Evolutionary conservation across 2,329 filamentous ascomycete species (phyloP).

Genomic region (Didymella pinodella): DNA sequence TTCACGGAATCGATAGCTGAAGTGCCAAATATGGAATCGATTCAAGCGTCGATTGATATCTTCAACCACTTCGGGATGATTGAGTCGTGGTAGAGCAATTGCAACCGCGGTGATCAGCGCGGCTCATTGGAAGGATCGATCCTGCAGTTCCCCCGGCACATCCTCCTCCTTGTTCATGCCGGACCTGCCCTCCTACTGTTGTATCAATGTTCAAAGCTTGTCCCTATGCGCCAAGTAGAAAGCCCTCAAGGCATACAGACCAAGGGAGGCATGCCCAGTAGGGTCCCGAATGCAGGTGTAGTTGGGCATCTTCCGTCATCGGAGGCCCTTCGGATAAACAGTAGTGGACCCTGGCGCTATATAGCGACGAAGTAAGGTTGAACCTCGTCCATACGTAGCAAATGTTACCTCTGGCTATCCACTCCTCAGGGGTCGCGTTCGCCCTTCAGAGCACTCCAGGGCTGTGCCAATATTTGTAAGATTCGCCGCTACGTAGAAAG

Average conservation of each 20-base stretch:
- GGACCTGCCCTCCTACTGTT: neutral
- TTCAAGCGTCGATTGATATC: neutral
- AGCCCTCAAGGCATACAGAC: neutral
- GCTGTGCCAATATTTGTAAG: neutral
- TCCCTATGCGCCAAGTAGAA: neutral
- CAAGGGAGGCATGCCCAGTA: neutral
- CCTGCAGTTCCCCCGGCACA: conserved; percentile 6
- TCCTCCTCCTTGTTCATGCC: neutral
- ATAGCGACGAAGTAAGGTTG: conserved; percentile 9
- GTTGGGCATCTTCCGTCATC: neutral
- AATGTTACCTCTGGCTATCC: conserved; percentile 2
- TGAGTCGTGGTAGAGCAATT: conserved; percentile 10
- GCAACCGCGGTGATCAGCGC: conserved; percentile 1
- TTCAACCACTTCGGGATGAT: neutral
- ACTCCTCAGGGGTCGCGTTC: conserved; percentile 13
- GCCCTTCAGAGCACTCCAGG: neutral
- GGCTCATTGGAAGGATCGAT: conserved; percentile 5
- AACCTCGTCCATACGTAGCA: conserved; percentile 12
- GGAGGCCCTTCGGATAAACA: neutral
- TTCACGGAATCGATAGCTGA: conserved; percentile 25
- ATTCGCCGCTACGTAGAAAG: neutral
- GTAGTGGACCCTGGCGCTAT: conserved; percentile 7
- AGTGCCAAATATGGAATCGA: conserved; percentile 21
- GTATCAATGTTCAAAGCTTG: neutral
- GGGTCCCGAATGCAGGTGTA: neutral